Percentiles rank a stretch among this genome's conserved stretches.
Conservation (phyloP, 768 basidiomycete genomes). For the Boletus rubroflammeus region DNA sequence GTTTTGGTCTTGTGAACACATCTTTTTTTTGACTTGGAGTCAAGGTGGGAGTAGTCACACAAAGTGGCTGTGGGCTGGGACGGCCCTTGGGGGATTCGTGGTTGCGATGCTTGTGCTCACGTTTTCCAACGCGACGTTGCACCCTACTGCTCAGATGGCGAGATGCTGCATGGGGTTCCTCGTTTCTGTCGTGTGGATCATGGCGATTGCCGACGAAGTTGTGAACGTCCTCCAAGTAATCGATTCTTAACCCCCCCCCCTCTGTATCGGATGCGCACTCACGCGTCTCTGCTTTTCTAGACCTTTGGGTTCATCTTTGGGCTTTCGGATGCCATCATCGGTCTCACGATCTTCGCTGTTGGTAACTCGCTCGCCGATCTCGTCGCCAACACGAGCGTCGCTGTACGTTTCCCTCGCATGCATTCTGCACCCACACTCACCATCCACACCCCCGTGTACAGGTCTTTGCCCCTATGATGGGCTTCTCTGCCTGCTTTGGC, state of each 20-base stretch:
- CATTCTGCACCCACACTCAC: background rate
- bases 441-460: constrained; percentile 20
- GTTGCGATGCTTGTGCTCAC: constrained; percentile 53
- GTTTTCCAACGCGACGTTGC: constrained; percentile 57
- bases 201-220: constrained; percentile 96
- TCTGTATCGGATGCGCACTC: background rate
- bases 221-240: constrained; percentile 84
- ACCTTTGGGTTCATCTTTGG: constrained; percentile 93
- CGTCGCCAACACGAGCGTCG: constrained; percentile 95
- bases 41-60: constrained; percentile 38
- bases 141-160: constrained; percentile 55
- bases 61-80: constrained; percentile 51
- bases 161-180: constrained; percentile 90
- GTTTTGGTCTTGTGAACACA: background rate
- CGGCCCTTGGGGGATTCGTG: constrained; percentile 51
- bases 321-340: constrained; percentile 94
- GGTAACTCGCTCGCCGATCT: constrained; percentile 96
- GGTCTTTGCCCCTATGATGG: constrained; percentile 91
- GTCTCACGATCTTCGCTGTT: constrained; percentile 92
- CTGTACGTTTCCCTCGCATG: constrained; percentile 45
- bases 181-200: constrained; percentile 94
- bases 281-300: constrained; percentile 38
- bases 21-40: background rate
- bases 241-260: background rate
- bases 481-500: constrained; percentile 92